phyloP scores from a whole-genome alignment of 2,329 filamentous ascomycete genomes.

The Daldinia eschscholtzii region DNA sequence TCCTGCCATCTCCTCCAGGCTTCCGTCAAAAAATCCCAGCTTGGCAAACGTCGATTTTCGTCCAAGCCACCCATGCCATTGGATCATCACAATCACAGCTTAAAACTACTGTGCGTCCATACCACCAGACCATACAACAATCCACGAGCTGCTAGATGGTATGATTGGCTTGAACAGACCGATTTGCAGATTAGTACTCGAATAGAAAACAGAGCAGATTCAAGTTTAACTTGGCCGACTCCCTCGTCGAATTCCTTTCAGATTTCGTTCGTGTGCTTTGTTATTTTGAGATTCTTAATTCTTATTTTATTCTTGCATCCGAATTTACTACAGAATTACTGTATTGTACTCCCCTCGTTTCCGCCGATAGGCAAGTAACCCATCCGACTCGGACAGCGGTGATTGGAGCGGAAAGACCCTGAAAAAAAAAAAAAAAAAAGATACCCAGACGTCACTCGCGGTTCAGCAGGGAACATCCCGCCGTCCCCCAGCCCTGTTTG shows the following conservation, averaged over 20 bases:
- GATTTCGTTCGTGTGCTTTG: slow-evolving; percentile 5
- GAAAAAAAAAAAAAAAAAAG: slow-evolving; percentile 17
- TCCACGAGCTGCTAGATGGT: slow-evolving; percentile 5
- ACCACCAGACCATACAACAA: not conserved
- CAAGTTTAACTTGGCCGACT: not conserved
- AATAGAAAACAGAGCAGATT: slow-evolving; percentile 27
- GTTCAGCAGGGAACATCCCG: slow-evolving; percentile 34
- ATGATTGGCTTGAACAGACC: slow-evolving; percentile 27
- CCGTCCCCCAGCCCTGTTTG: slow-evolving; percentile 15
- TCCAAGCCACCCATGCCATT: slow-evolving; percentile 36
- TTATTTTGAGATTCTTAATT: slow-evolving; percentile 4
- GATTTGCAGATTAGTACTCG: slow-evolving; percentile 28
- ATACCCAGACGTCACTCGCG: slow-evolving; percentile 39
- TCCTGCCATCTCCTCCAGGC: not conserved
- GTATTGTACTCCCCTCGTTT: slow-evolving; percentile 12
- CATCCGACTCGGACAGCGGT: slow-evolving; percentile 18
- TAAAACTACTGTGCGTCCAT: not conserved
- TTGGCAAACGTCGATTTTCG: slow-evolving; percentile 38
- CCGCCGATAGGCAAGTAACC: slow-evolving; percentile 20
- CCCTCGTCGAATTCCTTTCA: slow-evolving; percentile 6
- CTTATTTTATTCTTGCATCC: slow-evolving; percentile 12
- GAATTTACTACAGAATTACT: not conserved
- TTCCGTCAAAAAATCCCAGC: slow-evolving; percentile 7
- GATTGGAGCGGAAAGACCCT: slow-evolving; percentile 35
- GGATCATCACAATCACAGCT: slow-evolving; percentile 21